A percentile compares a stretch with the other conserved stretches of the same genome.
Evolutionary conservation across 1,284 basidiomycete species (phyloP).

Genomic region (Ganoderma sinense): DNA sequence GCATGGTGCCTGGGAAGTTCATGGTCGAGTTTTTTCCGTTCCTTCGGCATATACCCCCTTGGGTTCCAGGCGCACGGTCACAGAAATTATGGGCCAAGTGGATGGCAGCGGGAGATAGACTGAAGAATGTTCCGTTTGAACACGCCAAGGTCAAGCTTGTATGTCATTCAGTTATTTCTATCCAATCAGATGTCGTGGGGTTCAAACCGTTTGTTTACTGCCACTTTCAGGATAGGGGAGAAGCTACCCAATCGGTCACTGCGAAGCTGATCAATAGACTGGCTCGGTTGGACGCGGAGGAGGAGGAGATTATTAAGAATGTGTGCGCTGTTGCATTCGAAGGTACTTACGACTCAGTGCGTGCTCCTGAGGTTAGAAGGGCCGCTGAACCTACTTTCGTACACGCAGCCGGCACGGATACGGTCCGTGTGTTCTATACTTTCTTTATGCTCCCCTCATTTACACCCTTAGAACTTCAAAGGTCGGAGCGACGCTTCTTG

Average conservation of each 20-base stretch:
- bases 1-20: slow-evolving; percentile 10
- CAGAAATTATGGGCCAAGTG: slow-evolving; percentile 13
- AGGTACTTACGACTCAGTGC: slow-evolving; percentile 1
- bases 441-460: not conserved
- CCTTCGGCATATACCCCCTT: slow-evolving; percentile 22
- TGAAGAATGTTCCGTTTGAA: slow-evolving; percentile 4
- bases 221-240: not conserved
- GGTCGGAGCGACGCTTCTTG: slow-evolving; percentile 30
- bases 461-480: slow-evolving; percentile 11
- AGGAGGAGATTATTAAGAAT: slow-evolving; percentile 10
- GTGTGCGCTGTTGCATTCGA: slow-evolving; percentile 16
- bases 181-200: not conserved
- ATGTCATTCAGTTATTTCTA: not conserved
- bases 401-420: slow-evolving; percentile 22
- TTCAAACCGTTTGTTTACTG: not conserved
- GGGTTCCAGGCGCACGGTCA: slow-evolving; percentile 22
- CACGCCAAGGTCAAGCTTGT: not conserved
- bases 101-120: not conserved
- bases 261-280: not conserved
- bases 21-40: slow-evolving; percentile 21
- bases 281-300: not conserved
- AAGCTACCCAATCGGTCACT: not conserved
- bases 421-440: slow-evolving; percentile 1
- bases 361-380: no score
- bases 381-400: not conserved